Conservation (phyloP, 2,329 filamentous ascomycete species). For the Fusarium coffeatum region DNA sequence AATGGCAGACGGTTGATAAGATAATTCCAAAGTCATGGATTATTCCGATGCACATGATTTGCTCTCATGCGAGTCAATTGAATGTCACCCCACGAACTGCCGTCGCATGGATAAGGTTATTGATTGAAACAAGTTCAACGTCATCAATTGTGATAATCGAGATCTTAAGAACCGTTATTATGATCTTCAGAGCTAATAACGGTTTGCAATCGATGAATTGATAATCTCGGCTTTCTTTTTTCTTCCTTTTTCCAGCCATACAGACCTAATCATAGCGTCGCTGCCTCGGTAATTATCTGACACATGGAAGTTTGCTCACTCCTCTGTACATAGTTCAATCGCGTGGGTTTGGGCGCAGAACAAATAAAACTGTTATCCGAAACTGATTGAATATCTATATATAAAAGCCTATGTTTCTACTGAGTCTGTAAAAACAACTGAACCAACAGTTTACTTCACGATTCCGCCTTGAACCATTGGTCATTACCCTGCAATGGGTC, state of each 20-base stretch:
- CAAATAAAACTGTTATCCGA: no score
- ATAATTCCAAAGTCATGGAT: neutral
- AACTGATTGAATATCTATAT: fast-evolving
- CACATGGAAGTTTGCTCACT: neutral
- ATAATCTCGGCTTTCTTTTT: neutral
- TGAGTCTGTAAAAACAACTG: no score
- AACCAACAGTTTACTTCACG: no score
- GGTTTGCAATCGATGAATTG: neutral
- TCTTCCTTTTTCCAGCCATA: neutral
- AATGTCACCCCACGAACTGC: neutral
- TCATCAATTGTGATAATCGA: neutral
- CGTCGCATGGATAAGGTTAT: neutral
- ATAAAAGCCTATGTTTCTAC: no score
- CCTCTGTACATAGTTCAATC: no score
- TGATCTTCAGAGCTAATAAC: neutral
- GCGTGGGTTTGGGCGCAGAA: no score
- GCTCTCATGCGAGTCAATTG: neutral
- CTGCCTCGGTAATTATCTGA: no score
- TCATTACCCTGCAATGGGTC: neutral
- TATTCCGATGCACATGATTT: neutral
- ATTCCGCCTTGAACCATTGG: no score
- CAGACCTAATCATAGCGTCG: neutral
- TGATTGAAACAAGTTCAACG: neutral
- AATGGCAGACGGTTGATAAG: neutral
- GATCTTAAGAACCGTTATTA: neutral